Conservation (phyloP, 129 eudicot genomes). For the Flaveria trinervia region DNA sequence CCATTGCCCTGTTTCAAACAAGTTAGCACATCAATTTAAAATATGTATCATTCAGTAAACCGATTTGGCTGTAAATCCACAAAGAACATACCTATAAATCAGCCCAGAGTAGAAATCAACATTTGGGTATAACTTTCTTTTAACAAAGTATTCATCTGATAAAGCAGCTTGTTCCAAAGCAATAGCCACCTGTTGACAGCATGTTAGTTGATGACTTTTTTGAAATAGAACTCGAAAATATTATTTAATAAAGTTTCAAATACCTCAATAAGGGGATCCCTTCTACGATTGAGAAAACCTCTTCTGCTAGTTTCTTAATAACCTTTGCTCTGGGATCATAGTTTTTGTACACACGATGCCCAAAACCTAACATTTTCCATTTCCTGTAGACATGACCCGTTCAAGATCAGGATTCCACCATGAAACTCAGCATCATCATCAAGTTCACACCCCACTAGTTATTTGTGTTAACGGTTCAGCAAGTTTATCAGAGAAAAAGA, state of each 20-base stretch:
- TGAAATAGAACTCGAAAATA: not conserved
- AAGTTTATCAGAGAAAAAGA: not conserved
- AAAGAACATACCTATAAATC: slow-evolving; percentile 67
- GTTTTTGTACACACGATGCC: slow-evolving; percentile 96
- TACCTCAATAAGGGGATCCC: slow-evolving; percentile 67
- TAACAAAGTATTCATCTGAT: slow-evolving; percentile 88
- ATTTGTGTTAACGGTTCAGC: not conserved
- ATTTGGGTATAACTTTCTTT: slow-evolving; percentile 96
- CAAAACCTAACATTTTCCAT: slow-evolving; percentile 98
- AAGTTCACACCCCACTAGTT: not conserved
- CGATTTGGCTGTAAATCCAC: not conserved
- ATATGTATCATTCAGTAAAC: not conserved
- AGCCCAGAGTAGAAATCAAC: slow-evolving; percentile 98
- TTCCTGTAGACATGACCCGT: slow-evolving; percentile 72
- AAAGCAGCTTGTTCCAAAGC: slow-evolving; percentile 99
- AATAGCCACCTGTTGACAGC: slow-evolving; percentile 80
- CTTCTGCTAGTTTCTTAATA: slow-evolving; percentile 86
- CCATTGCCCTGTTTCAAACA: slow-evolving; percentile 83
- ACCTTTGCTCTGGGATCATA: slow-evolving; percentile 98
- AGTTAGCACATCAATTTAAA: not conserved
- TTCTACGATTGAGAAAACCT: slow-evolving; percentile 93
- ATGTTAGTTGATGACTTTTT: not conserved
- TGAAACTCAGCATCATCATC: not conserved
- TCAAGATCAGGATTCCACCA: slow-evolving; percentile 31
- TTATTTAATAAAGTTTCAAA: not conserved